phyloP scores from a whole-genome alignment of 2,329 filamentous ascomycete genomes.

The Pyrenochaeta sp. region DNA sequence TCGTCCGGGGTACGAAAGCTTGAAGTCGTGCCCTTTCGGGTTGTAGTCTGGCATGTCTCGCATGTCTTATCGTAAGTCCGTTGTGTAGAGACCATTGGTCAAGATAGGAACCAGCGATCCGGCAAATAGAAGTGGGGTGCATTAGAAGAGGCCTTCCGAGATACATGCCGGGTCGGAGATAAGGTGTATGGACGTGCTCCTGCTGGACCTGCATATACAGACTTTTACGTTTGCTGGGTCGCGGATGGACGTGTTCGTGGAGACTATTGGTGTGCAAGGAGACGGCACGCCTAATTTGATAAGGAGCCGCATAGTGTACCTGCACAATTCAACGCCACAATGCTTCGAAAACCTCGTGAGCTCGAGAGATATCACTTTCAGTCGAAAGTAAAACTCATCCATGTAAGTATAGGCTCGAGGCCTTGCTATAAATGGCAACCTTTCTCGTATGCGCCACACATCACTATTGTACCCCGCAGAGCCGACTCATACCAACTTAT shows the following conservation, averaged over 20 bases:
- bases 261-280: not conserved
- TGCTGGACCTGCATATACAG: too few species aligned
- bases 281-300: not conserved
- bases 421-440: too few species aligned
- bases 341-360: not conserved
- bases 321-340: not conserved
- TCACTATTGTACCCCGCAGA: not conserved
- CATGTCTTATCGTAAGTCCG: slow-evolving; percentile 28
- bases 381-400: not conserved
- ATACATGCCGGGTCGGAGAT: not conserved
- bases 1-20: not conserved
- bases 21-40: slow-evolving; percentile 8
- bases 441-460: too few species aligned
- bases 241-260: too few species aligned
- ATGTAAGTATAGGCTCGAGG: not conserved
- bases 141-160: not conserved
- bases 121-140: slow-evolving; percentile 16
- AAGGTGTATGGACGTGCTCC: not conserved
- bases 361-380: not conserved
- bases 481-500: not conserved
- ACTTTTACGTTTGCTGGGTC: too few species aligned
- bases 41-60: not conserved
- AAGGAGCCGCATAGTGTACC: not conserved
- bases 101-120: slow-evolving; percentile 23
- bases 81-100: slow-evolving; percentile 25